Evolutionary conservation across 305 asterid genomes (phyloP).

Genomic region (Euphrasia arctica): DNA sequence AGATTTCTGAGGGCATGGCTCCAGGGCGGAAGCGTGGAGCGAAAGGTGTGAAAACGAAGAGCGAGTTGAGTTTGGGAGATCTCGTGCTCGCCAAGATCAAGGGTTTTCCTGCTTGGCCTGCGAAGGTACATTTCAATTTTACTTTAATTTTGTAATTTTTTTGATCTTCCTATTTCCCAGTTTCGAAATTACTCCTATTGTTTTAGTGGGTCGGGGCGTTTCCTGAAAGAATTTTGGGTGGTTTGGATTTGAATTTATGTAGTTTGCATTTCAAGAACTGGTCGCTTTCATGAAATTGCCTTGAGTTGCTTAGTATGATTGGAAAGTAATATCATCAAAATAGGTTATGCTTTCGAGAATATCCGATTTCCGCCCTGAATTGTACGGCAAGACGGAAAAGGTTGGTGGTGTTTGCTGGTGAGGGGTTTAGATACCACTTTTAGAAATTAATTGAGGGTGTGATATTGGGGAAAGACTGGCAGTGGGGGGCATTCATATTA

Average conservation of each 20-base stretch:
- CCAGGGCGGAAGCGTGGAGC: conserved; percentile 80
- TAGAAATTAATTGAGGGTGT: conserved; percentile 11
- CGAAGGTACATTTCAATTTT: conserved; percentile 53
- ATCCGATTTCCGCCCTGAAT: background rate
- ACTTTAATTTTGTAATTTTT: background rate
- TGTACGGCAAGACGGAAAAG: conserved; percentile 2
- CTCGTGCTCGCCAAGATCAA: conserved; percentile 92
- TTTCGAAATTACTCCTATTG: conserved; percentile 10
- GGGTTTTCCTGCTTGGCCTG: conserved; percentile 94
- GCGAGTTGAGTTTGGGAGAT: conserved; percentile 75
- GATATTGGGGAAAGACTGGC: conserved; percentile 16
- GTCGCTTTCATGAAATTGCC: conserved; percentile 25
- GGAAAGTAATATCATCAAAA: conserved; percentile 8
- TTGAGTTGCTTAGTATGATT: conserved; percentile 28
- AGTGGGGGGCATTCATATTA: conserved; percentile 11
- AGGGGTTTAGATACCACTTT: conserved; percentile 13
- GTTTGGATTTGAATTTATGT: conserved; percentile 15
- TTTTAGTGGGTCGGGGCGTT: background rate
- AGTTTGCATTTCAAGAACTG: conserved; percentile 22
- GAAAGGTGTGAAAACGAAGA: conserved; percentile 49
- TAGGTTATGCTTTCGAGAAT: conserved; percentile 11
- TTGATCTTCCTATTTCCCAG: conserved; percentile 7
- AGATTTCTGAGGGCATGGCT: conserved; percentile 48
- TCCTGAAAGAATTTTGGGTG: background rate
- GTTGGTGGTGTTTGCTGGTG: conserved; percentile 21